Evolutionary conservation across 2,329 filamentous ascomycete species (phyloP).

Genomic region (Pyricularia sp.): DNA sequence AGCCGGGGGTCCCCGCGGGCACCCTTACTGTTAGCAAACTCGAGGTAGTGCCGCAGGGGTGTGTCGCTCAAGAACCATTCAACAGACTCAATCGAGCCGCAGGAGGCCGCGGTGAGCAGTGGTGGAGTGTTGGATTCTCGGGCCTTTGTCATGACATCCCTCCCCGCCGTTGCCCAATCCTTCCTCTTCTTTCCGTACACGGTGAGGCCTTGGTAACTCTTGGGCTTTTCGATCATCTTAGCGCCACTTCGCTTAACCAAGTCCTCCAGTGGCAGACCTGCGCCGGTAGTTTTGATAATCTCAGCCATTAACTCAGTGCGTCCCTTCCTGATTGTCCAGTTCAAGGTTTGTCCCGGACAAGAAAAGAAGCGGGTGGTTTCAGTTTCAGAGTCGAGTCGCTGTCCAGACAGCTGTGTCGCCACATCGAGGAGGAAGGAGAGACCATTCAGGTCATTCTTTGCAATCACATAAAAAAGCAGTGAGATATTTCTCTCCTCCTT

Average conservation of each 20-base stretch:
- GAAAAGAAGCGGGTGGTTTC: constrained; percentile 22
- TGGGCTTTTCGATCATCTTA: constrained; percentile 53
- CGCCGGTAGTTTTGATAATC: constrained; percentile 57
- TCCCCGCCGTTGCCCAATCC: constrained; percentile 64
- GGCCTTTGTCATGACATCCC: constrained; percentile 29
- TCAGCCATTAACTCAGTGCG: constrained; percentile 49
- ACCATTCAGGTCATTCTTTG: constrained; percentile 40
- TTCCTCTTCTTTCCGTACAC: constrained; percentile 64
- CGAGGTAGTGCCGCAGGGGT: constrained; percentile 56
- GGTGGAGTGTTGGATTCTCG: constrained; percentile 40
- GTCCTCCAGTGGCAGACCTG: constrained; percentile 58
- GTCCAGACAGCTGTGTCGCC: constrained; percentile 31
- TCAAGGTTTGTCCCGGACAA: constrained; percentile 32
- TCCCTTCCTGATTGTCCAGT: constrained; percentile 32
- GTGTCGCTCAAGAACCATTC: constrained; percentile 72
- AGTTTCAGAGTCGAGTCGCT: constrained; percentile 25
- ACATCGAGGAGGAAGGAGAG: constrained; percentile 51
- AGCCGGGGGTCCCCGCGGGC: constrained; percentile 54
- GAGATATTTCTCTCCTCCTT: constrained; percentile 10
- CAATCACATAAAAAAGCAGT: constrained; percentile 37
- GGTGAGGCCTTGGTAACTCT: constrained; percentile 67
- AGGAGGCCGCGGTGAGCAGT: constrained; percentile 46
- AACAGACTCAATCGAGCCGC: constrained; percentile 54
- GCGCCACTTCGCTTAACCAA: constrained; percentile 58
- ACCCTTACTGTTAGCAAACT: constrained; percentile 52